Conservation (phyloP, 257 asterid species). For the Orobanche coerulescens region DNA sequence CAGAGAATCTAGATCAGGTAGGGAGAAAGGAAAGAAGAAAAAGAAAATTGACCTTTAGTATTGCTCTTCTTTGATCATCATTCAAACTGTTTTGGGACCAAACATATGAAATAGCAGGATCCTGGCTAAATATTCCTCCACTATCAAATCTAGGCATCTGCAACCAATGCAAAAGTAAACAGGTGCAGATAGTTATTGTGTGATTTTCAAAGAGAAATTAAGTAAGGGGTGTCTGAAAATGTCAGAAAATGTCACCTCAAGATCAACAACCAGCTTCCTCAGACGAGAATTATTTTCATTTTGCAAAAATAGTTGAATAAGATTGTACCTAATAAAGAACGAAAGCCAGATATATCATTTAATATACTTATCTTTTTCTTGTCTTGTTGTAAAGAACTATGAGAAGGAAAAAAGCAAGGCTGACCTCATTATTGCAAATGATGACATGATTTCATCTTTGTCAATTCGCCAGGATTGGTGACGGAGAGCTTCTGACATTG, state of each 20-base stretch:
- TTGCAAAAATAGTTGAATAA: slow-evolving; percentile 72
- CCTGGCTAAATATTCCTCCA: slow-evolving; percentile 85
- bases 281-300: slow-evolving; percentile 56
- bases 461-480: slow-evolving; percentile 77
- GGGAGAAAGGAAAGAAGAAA: not conserved
- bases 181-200: not conserved
- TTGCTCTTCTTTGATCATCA: slow-evolving; percentile 92
- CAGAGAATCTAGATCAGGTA: not conserved
- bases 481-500: slow-evolving; percentile 42
- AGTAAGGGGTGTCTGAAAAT: not conserved
- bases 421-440: slow-evolving; percentile 90
- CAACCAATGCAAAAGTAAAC: slow-evolving; percentile 23
- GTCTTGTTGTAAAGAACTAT: not conserved
- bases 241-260: slow-evolving; percentile 53
- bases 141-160: slow-evolving; percentile 91
- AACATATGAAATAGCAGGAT: slow-evolving; percentile 82
- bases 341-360: slow-evolving; percentile 7
- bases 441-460: slow-evolving; percentile 71
- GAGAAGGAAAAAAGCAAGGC: slow-evolving; percentile 15
- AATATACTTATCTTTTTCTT: not conserved
- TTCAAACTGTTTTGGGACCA: slow-evolving; percentile 76
- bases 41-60: slow-evolving; percentile 55
- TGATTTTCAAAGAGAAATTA: slow-evolving; percentile 16
- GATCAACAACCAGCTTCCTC: slow-evolving; percentile 84
- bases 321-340: slow-evolving; percentile 63